Percentiles rank a stretch among this genome's conserved stretches.
Conservation (phyloP, 2,329 filamentous ascomycete genomes). For the Colletotrichum cuscutae region DNA sequence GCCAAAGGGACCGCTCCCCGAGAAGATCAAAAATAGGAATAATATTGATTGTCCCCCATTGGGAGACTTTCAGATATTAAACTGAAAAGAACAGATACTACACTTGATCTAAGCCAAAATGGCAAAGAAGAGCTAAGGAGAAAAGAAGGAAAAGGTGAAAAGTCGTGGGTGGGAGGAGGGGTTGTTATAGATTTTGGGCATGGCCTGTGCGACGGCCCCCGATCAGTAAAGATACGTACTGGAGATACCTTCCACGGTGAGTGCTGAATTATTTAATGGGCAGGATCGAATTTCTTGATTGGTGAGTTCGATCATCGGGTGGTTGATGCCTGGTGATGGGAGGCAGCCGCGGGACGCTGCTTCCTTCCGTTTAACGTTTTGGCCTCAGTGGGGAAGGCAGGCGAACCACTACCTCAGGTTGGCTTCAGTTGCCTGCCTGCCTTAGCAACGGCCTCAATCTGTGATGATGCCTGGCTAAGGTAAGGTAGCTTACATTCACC, state of each 20-base stretch:
- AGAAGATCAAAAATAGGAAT: slow-evolving; percentile 23
- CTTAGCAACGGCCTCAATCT: background rate
- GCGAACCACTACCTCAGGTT: background rate
- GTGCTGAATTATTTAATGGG: background rate
- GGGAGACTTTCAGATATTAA: slow-evolving; percentile 24
- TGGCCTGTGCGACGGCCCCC: slow-evolving; percentile 1
- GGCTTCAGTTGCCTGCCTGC: background rate
- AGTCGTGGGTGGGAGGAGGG: background rate
- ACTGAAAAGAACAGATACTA: slow-evolving; percentile 33
- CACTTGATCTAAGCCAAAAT: slow-evolving; percentile 31
- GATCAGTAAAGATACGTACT: background rate
- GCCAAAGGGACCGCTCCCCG: slow-evolving; percentile 18
- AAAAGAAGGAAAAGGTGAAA: background rate
- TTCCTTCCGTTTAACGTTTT: slow-evolving; percentile 1
- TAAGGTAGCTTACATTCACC: background rate
- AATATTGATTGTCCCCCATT: slow-evolving; percentile 9
- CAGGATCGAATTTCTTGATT: background rate
- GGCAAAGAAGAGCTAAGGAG: slow-evolving; percentile 22
- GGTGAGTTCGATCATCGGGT: background rate
- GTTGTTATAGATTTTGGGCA: background rate
- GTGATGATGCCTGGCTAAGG: background rate
- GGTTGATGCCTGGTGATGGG: background rate
- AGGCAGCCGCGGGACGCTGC: slow-evolving; percentile 7
- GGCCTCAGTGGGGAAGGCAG: slow-evolving; percentile 10
- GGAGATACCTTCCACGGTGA: background rate